Evolutionary conservation across 192 early-diverging fungal species (phyloP), one percentile per base, ranked within the genome.

Genomic region (Haplosporangium gracile): DNA sequence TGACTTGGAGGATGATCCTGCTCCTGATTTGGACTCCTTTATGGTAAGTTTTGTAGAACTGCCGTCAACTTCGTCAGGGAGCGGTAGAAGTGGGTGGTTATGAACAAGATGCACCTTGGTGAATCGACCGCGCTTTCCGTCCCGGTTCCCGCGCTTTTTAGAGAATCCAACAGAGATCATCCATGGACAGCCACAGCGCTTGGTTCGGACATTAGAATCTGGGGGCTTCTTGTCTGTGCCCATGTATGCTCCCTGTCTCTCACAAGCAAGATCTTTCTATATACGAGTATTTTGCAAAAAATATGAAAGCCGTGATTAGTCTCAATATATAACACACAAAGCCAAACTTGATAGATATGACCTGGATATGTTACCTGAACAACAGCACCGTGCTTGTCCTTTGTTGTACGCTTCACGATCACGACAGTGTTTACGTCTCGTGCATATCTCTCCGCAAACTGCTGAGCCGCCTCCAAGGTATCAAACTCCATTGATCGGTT

Each of bases 111-210:
- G 73, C 20, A 86, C 71, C 39, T 86, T 86, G 32, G 84, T 86
- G 65, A 81, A 86, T 24, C 84, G 75, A 1, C 84, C 84, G 6
- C 84, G 84, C 26, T 86, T 86, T 1, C 84, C 84, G 47, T 86
- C 84, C 38, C 84, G 74, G 40, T 81, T 86, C 39, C 84, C 84
- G 2, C 84, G 84, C 65, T 76, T 86, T 36, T 86, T 86, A 38
- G 84, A 86, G 29, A 86, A 86, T 39, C 84, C 84, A n/a, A 86
- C 84, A 22, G 84, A 86, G 43, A 86, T 78, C 84, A 86, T 86
- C 84, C 84, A 86, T 0, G 84, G 84, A 74, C 84, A 86, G n/a
- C 84, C 84, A 63, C 84, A 86, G 2, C 84, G 78, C 63, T 86
- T 86, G 4, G 84, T 86, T 3, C 79, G 79, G 39, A 81, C 75